These are phyloP conservation scores for Prunus fruticosa DNA, from an alignment of 306 rosid genomes.

Conservation along the genomic window DNA sequence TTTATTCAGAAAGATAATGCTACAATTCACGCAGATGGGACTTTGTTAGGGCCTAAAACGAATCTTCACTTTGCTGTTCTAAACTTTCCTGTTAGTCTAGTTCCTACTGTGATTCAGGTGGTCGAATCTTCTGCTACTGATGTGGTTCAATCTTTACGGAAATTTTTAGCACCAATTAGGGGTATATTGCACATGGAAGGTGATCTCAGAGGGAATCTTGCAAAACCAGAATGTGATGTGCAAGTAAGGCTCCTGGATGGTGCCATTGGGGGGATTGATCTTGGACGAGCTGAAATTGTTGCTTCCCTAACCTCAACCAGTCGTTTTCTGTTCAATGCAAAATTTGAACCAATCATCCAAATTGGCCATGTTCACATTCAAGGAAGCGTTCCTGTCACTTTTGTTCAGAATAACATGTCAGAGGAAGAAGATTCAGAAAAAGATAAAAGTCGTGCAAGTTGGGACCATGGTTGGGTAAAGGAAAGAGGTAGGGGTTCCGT, in stretches of 20 bases:
- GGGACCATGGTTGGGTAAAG: slow-evolving; percentile 72
- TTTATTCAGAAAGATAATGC: slow-evolving; percentile 88
- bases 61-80: slow-evolving; percentile 93
- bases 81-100: slow-evolving; percentile 82
- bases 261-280: slow-evolving; percentile 82
- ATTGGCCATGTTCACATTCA: slow-evolving; percentile 85
- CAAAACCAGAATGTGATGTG: slow-evolving; percentile 92
- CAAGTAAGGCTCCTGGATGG: slow-evolving; percentile 97
- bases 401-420: slow-evolving; percentile 48
- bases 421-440: slow-evolving; percentile 56
- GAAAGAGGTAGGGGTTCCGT: slow-evolving; percentile 45
- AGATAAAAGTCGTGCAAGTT: slow-evolving; percentile 43
- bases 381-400: slow-evolving; percentile 85
- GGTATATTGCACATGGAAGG: slow-evolving; percentile 99
- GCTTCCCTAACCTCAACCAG: slow-evolving; percentile 83
- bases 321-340: slow-evolving; percentile 89
- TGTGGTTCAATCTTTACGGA: slow-evolving; percentile 63
- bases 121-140: slow-evolving; percentile 76
- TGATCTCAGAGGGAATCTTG: slow-evolving; percentile 88
- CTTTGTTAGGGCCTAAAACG: slow-evolving; percentile 79
- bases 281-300: slow-evolving; percentile 87
- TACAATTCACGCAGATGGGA: slow-evolving; percentile 93
- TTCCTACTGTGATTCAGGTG: slow-evolving; percentile 80
- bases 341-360: slow-evolving; percentile 79
- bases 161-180: slow-evolving; percentile 67